A percentile compares a stretch with the other conserved stretches of the same genome.
Conservation (phyloP, 139 green algal genomes). For the Coelastrella sp. region DNA sequence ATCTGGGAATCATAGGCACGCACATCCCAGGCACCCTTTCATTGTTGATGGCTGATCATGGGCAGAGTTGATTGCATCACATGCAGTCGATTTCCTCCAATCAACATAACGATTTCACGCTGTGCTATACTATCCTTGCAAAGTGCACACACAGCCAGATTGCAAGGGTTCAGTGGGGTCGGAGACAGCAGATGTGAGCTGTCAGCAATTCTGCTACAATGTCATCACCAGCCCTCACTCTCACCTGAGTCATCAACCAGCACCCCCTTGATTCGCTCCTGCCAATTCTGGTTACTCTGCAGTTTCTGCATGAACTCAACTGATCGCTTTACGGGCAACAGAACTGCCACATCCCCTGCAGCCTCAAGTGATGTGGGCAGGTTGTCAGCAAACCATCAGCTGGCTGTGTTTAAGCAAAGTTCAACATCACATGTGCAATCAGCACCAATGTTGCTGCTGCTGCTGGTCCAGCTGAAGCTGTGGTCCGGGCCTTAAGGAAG, state of each 20-base stretch:
- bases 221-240: background rate
- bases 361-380: background rate
- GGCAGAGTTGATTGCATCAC: too few species aligned
- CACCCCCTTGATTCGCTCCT: conserved; percentile 26
- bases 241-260: conserved; percentile 51
- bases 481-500: background rate
- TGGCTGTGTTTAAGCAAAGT: too few species aligned
- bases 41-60: too few species aligned
- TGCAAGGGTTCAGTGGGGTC: too few species aligned
- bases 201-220: background rate
- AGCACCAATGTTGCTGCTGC: background rate
- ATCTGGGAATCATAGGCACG: too few species aligned
- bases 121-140: too few species aligned
- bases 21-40: too few species aligned
- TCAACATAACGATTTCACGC: too few species aligned
- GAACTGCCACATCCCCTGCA: conserved; percentile 22
- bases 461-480: background rate
- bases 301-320: conserved; percentile 39
- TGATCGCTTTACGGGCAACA: conserved; percentile 46
- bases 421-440: background rate
- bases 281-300: background rate
- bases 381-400: background rate
- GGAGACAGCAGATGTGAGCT: background rate
- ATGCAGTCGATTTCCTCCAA: too few species aligned
- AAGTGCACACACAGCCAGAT: too few species aligned